These are phyloP conservation scores for Aspergillus leporis DNA, from an alignment of 495 filamentous ascomycete genomes.

Conservation along the genomic window DNA sequence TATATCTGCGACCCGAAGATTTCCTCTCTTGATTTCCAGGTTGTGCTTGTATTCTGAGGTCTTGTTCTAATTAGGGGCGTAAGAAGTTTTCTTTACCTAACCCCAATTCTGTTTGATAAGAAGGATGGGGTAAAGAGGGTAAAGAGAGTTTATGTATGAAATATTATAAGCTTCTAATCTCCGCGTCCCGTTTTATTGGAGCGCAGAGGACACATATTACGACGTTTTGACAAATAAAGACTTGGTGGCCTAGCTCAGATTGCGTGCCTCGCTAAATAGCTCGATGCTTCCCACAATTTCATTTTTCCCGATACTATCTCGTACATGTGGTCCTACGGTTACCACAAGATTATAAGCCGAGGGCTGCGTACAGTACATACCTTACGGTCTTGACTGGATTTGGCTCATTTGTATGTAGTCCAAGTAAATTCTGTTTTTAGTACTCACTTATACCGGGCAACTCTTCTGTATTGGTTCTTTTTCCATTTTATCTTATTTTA, in stretches of 20 bases:
- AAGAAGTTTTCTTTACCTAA: not conserved
- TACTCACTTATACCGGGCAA: not conserved
- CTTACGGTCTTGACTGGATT: not conserved
- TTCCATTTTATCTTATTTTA: conserved; percentile 5
- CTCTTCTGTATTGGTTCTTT: not conserved
- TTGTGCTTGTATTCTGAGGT: not conserved
- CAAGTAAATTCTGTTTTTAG: conserved; percentile 4
- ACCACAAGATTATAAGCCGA: conserved; percentile 4
- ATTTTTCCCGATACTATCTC: conserved; percentile 9
- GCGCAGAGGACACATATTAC: conserved; percentile 1
- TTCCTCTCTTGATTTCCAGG: not conserved
- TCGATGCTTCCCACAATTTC: not conserved
- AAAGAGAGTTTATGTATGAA: conserved; percentile 1
- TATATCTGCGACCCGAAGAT: not conserved
- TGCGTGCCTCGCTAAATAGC: conserved; percentile 10
- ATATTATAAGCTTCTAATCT: conserved; percentile 4
- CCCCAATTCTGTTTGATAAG: not conserved
- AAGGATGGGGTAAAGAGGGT: not conserved
- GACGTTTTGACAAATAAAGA: conserved; percentile 4
- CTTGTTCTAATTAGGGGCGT: too few species aligned
- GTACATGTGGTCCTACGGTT: not conserved
- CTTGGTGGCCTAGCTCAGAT: conserved; percentile 7
- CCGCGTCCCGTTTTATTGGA: not conserved
- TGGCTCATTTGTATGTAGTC: not conserved
- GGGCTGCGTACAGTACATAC: not conserved